Percentiles rank a stretch among this genome's conserved stretches.
phyloP scores from a whole-genome alignment of 2,329 filamentous ascomycete genomes.

The Ophiostoma angusticollis region DNA sequence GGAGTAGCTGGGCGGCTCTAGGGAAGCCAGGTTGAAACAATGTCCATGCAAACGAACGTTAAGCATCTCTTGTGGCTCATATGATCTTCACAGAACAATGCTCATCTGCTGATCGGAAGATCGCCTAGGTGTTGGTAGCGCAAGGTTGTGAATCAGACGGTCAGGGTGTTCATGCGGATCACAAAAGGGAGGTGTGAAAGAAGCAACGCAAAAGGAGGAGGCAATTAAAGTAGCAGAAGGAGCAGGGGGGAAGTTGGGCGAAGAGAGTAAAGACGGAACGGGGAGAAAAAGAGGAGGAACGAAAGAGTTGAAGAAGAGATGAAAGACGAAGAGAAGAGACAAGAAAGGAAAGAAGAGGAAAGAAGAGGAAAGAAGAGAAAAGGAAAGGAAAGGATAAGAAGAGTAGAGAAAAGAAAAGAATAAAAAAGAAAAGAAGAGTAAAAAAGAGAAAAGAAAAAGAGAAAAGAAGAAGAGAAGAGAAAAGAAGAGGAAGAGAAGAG shows the following conservation, averaged over 20 bases:
- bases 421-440: background rate
- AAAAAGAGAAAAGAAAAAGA: conserved; percentile 12
- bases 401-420: background rate
- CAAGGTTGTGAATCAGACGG: background rate
- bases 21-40: background rate
- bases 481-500: conserved; percentile 3
- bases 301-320: background rate
- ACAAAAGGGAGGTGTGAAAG: too few relatives aligned
- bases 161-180: too few relatives aligned
- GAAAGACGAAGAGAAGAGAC: background rate
- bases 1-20: too few relatives aligned
- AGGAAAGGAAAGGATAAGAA: background rate
- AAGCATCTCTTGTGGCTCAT: too few relatives aligned
- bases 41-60: background rate
- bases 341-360: background rate
- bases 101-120: conserved; percentile 4
- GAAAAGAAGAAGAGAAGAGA: conserved; percentile 3
- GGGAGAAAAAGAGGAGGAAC: background rate
- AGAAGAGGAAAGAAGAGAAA: conserved; percentile 15
- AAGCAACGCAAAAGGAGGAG: too few relatives aligned
- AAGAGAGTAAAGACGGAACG: background rate
- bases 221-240: too few relatives aligned
- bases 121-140: too few relatives aligned
- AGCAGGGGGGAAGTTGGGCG: too few relatives aligned
- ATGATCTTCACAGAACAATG: conserved; percentile 4